Evolutionary conservation across 805 yeast genomes (phyloP).

Genomic region (Clavispora santaluciae): DNA sequence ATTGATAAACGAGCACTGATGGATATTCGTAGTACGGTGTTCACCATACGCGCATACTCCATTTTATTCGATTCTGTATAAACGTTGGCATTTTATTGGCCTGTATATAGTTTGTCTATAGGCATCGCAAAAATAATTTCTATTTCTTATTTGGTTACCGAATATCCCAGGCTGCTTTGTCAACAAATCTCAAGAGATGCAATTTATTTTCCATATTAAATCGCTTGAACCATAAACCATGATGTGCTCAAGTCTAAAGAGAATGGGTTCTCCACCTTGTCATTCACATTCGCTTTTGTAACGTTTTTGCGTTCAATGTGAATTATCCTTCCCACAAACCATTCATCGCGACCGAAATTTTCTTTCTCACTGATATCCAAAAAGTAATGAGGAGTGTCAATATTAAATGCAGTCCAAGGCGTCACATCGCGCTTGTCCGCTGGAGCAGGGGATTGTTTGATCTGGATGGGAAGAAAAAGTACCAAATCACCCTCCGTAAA

Average conservation of each 20-base stretch:
- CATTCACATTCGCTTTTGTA: constrained; percentile 36
- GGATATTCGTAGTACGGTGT: too few relatives aligned
- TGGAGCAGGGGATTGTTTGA: constrained; percentile 22
- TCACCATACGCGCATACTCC: too few relatives aligned
- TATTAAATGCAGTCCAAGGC: constrained; percentile 94
- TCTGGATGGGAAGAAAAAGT: constrained; percentile 74
- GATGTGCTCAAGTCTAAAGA: constrained; percentile 54
- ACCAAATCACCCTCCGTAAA: constrained; percentile 77
- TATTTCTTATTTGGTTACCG: too few relatives aligned
- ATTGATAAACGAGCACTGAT: too few relatives aligned
- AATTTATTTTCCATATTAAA: too few relatives aligned
- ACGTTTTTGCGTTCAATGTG: constrained; percentile 53
- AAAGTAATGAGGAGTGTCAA: constrained; percentile 82
- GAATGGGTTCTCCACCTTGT: constrained; percentile 53
- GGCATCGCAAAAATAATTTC: too few relatives aligned
- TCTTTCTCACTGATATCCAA: constrained; percentile 42
- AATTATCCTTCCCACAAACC: constrained; percentile 73
- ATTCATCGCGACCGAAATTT: constrained; percentile 46
- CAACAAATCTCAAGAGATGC: too few relatives aligned
- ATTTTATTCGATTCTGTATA: too few relatives aligned
- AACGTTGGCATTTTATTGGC: too few relatives aligned
- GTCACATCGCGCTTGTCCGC: constrained; percentile 21
- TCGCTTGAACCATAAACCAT: constrained; percentile 45
- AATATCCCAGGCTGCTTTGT: too few relatives aligned
- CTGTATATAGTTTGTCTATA: too few relatives aligned